Evolutionary conservation across 1,139 yeast genomes (phyloP).

Genomic region (Geotrichum bryndzae): DNA sequence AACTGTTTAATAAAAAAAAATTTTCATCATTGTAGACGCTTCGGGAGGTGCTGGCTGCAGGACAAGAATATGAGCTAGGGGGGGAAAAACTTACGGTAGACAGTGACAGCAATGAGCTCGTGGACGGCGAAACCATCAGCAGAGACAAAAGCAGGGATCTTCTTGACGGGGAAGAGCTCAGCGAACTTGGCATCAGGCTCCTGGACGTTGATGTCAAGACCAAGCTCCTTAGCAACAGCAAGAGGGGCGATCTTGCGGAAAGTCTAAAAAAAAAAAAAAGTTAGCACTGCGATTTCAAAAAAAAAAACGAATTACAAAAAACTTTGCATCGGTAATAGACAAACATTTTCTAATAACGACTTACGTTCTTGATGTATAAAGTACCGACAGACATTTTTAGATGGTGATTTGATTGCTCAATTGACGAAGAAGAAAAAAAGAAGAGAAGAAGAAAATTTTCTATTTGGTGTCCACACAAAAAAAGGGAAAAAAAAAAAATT

Average conservation of each 20-base stretch:
- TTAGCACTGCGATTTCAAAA: not conserved
- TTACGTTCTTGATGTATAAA: slow-evolving; percentile 27
- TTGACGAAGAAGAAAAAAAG: not conserved
- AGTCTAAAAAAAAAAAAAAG: slow-evolving; percentile 2
- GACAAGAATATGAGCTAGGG: not conserved
- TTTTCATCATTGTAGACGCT: slow-evolving; percentile 10
- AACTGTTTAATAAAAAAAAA: slow-evolving; percentile 7
- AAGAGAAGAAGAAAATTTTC: not conserved
- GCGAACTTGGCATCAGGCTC: slow-evolving; percentile 43
- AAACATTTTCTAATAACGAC: not conserved
- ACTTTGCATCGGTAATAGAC: too few species aligned
- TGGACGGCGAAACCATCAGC: slow-evolving; percentile 72
- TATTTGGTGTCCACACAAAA: not conserved
- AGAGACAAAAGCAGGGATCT: slow-evolving; percentile 74
- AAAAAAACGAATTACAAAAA: not conserved
- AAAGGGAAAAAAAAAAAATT: too few species aligned
- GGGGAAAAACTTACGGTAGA: slow-evolving; percentile 36
- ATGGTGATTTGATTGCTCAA: not conserved
- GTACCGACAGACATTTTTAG: slow-evolving; percentile 34
- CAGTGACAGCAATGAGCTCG: slow-evolving; percentile 69
- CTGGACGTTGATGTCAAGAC: slow-evolving; percentile 61
- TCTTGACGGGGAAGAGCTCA: slow-evolving; percentile 62
- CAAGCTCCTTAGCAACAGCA: slow-evolving; percentile 63
- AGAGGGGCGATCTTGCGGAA: slow-evolving; percentile 24
- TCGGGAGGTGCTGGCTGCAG: slow-evolving; percentile 8